phyloP scores from a whole-genome alignment of 2,329 filamentous ascomycete genomes.

The Penicillium sp. region DNA sequence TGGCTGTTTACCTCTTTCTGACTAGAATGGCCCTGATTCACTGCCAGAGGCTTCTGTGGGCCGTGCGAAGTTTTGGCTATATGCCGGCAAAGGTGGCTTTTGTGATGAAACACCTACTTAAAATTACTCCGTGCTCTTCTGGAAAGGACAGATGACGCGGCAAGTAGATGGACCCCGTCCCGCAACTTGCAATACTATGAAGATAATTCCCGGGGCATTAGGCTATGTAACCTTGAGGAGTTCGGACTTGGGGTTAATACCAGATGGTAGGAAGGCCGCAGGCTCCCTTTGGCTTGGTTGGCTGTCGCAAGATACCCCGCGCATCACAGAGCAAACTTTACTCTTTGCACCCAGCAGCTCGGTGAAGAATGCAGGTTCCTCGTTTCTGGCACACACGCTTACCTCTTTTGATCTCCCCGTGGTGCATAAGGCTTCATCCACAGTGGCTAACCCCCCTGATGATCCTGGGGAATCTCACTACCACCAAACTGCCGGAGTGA shows the following conservation, averaged over 20 bases:
- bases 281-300: not conserved
- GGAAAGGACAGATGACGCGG: not conserved
- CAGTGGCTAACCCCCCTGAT: not conserved
- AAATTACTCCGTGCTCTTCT: not conserved
- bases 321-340: not conserved
- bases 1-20: no score
- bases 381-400: not conserved
- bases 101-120: no score
- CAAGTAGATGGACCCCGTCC: not conserved
- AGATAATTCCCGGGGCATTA: slow-evolving; percentile 3
- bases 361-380: slow-evolving; percentile 8
- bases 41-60: no score
- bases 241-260: not conserved
- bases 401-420: slow-evolving; percentile 6
- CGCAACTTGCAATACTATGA: not conserved
- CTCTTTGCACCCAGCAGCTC: not conserved
- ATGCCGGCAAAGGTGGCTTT: not conserved
- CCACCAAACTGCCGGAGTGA: not conserved
- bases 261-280: no score
- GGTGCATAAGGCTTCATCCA: not conserved
- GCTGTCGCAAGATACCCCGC: not conserved
- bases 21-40: no score
- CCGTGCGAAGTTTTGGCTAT: no score
- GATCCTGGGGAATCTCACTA: not conserved
- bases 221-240: not conserved